These are phyloP conservation scores for Pseudocercospora cruenta DNA, from an alignment of 2,329 filamentous ascomycete genomes.

Conservation along the genomic window DNA sequence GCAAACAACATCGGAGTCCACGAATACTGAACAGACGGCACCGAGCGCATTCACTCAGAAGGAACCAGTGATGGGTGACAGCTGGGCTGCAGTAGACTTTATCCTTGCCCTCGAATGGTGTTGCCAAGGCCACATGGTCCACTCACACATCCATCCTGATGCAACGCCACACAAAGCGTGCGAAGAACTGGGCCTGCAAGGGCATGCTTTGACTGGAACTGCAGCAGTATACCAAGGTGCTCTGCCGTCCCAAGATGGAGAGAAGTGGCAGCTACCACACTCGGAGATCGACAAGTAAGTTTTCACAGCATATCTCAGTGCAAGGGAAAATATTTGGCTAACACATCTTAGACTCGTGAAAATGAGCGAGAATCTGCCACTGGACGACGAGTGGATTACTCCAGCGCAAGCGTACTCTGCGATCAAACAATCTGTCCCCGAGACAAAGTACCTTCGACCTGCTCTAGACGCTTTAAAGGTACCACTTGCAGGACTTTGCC, in stretches of 20 bases:
- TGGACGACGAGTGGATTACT: slow-evolving; percentile 32
- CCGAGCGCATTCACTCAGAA: neutral
- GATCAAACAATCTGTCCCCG: slow-evolving; percentile 19
- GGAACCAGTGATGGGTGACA: slow-evolving; percentile 8
- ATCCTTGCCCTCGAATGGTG: slow-evolving; percentile 32
- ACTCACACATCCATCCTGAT: slow-evolving; percentile 26
- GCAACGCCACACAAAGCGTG: neutral
- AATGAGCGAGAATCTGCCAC: slow-evolving; percentile 23
- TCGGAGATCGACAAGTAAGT: slow-evolving; percentile 31
- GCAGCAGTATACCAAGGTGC: slow-evolving; percentile 26
- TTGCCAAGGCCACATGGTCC: slow-evolving; percentile 27
- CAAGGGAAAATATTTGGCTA: neutral
- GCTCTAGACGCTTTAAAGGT: slow-evolving; percentile 26
- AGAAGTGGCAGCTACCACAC: slow-evolving; percentile 31
- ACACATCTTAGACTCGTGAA: slow-evolving; percentile 23
- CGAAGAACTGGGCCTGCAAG: slow-evolving; percentile 9
- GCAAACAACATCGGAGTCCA: slow-evolving; percentile 3
- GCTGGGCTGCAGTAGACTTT: slow-evolving; percentile 32
- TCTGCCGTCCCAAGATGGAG: slow-evolving; percentile 1
- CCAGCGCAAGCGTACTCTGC: slow-evolving; percentile 31
- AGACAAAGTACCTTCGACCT: slow-evolving; percentile 21
- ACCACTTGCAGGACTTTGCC: slow-evolving; percentile 16
- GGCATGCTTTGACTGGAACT: slow-evolving; percentile 29
- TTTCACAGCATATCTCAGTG: neutral
- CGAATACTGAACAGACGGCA: neutral